Evolutionary conservation across 352 stramenopile species (phyloP).

Genomic region (Phytophthora sp.): DNA sequence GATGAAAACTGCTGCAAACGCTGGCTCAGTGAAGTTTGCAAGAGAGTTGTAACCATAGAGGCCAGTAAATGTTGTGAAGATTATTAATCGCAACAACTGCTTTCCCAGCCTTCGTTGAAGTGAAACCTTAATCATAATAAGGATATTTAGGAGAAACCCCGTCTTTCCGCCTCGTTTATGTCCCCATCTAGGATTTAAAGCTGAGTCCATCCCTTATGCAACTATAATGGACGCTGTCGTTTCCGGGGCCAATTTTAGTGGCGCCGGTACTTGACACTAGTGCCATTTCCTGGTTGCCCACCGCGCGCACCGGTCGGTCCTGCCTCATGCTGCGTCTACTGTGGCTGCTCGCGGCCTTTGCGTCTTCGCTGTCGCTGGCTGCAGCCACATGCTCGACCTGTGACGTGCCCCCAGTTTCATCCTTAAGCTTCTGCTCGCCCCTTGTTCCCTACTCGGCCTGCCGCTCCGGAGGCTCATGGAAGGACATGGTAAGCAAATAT

Average conservation of each 20-base stretch:
- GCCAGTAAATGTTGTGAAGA: too few relatives aligned
- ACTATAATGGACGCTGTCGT: constrained; percentile 15
- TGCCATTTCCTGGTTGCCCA: constrained; percentile 3
- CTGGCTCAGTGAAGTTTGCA: too few relatives aligned
- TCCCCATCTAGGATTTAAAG: constrained; percentile 6
- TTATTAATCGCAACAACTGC: too few relatives aligned
- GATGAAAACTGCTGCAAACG: too few relatives aligned
- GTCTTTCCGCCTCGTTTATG: constrained; percentile 6
- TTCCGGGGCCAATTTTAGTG: constrained; percentile 19
- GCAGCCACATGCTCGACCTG: constrained; percentile 51
- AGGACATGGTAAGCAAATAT: constrained; percentile 48
- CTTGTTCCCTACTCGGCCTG: constrained; percentile 68
- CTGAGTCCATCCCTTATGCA: constrained; percentile 3
- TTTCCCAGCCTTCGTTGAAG: not conserved
- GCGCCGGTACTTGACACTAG: not conserved
- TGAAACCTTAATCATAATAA: too few relatives aligned
- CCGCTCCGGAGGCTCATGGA: constrained; percentile 52
- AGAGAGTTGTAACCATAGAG: too few relatives aligned
- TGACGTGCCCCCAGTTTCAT: constrained; percentile 49
- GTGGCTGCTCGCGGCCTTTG: constrained; percentile 10
- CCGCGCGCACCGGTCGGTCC: constrained; percentile 6
- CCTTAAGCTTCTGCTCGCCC: constrained; percentile 61
- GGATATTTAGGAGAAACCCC: too few relatives aligned
- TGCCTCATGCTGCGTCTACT: constrained; percentile 26
- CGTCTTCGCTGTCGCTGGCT: not conserved